Conservation (phyloP, 495 filamentous ascomycete species). For the Neurospora intermedia region DNA sequence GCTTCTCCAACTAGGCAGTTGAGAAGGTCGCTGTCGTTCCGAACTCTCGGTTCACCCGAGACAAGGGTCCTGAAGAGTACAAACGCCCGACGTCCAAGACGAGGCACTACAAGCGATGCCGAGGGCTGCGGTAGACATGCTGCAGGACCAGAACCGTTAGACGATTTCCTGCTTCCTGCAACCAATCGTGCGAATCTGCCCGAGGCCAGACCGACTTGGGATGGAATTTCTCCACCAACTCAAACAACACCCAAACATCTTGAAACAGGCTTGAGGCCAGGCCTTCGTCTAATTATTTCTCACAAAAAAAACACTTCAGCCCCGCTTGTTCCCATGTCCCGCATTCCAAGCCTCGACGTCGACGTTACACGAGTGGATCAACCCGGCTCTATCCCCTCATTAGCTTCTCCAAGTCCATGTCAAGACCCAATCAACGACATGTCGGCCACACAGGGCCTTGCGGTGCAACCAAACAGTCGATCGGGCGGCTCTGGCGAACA, state of each 20-base stretch:
- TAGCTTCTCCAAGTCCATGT: constrained; percentile 12
- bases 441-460: constrained; percentile 15
- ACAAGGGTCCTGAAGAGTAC: constrained; percentile 40
- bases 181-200: constrained; percentile 11
- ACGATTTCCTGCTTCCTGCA: constrained; percentile 4
- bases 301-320: constrained; percentile 41
- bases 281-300: constrained; percentile 3
- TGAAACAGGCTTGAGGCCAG: neutral
- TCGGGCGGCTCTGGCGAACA: constrained; percentile 42
- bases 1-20: constrained; percentile 29
- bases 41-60: constrained; percentile 36
- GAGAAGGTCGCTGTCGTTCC: constrained; percentile 41
- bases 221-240: constrained; percentile 15
- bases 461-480: constrained; percentile 18
- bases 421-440: constrained; percentile 18
- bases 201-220: constrained; percentile 11
- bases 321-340: constrained; percentile 44
- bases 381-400: constrained; percentile 25
- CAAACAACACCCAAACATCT: constrained; percentile 1
- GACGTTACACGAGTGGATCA: constrained; percentile 37
- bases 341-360: constrained; percentile 47
- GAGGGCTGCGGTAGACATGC: constrained; percentile 32
- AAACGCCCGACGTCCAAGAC: constrained; percentile 37
- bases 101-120: constrained; percentile 21
- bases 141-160: constrained; percentile 24